Evolutionary conservation across 768 basidiomycete genomes (phyloP), one percentile per base, ranked within the genome.

Genomic region (Amanita polypyramis): DNA sequence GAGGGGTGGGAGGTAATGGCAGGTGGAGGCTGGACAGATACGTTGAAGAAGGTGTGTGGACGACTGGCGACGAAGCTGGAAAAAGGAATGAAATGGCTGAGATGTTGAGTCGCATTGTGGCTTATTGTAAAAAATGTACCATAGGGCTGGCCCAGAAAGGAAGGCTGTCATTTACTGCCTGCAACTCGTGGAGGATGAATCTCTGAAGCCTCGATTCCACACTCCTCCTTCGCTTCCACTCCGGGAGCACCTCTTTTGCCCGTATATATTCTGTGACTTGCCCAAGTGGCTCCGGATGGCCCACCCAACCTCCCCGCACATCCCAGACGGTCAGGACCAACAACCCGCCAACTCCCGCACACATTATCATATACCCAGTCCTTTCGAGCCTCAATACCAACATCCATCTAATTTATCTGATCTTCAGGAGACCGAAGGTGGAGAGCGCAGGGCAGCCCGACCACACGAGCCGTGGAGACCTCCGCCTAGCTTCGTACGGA

Each of bases 401-500:
- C 60, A 63, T 61, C 48, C 80, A 62, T 55, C 71, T 52, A 75
- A 72, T 40, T 72, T 93, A 39, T 62, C 67, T 32, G 83, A 81
- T 52, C 90, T 84, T 57, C 76, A 72, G 42, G 66, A 68, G 47
- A 66, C 63, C 32, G 89, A 93, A 64, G 83, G 84, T 30, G 64
- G 67, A 53, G 77, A 75, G 51, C 66, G 69, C 52, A 69, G 87
- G 32, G 80, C 82, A 59, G 68, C 67, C 42, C 74, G 79, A 42
- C 62, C 89, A 44, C 70, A 72, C 47, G 72, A 72, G 39, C 62
- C 90, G 25, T 91, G 86, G 83, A 65, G 69, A 45, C 73, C 71
- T 43, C 70, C 90, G 11, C 68, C 68, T 29, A 63, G 36, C 45
- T 64, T 25, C 57, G 53, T 20, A 51, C 53, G 23, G 51, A 43